A percentile compares a stretch with the other conserved stretches of the same genome.
phyloP scores from a whole-genome alignment of 2,329 filamentous ascomycete genomes.

The Penicillium griseofulvum region DNA sequence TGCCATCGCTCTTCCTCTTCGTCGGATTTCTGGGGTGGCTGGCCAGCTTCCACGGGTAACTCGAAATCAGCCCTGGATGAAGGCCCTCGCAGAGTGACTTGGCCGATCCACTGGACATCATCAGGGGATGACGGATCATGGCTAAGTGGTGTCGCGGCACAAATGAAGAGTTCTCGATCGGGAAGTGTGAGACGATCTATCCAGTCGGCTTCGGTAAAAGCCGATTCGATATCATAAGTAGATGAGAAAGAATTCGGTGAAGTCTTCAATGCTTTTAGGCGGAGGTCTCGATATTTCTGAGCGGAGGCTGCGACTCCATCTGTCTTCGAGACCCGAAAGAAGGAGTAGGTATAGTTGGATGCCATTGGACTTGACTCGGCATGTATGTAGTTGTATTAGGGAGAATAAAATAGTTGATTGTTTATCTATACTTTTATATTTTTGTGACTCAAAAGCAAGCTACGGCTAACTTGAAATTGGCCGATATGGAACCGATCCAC shows the following conservation, averaged over 20 bases:
- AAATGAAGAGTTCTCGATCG: slow-evolving; percentile 31
- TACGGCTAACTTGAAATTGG: not conserved
- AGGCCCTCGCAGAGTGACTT: slow-evolving; percentile 33
- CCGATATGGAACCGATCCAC: not conserved
- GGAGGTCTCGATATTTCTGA: slow-evolving; percentile 18
- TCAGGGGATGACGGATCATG: not conserved
- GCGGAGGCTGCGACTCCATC: slow-evolving; percentile 8
- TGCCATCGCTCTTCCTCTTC: slow-evolving; percentile 30
- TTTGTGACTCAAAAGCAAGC: not conserved
- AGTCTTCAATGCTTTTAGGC: slow-evolving; percentile 31
- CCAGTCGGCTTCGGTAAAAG: slow-evolving; percentile 27
- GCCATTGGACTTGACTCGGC: not conserved
- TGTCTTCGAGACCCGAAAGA: slow-evolving; percentile 6
- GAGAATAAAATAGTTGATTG: not conserved
- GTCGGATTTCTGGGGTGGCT: slow-evolving; percentile 18
- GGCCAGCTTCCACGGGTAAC: slow-evolving; percentile 25
- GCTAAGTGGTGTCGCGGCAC: slow-evolving; percentile 15
- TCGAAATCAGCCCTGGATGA: slow-evolving; percentile 21
- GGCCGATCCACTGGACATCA: slow-evolving; percentile 30
- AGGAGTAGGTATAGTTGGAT: not conserved
- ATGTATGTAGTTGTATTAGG: not conserved
- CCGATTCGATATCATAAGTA: slow-evolving; percentile 33
- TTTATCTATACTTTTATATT: not conserved
- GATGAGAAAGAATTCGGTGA: slow-evolving; percentile 31
- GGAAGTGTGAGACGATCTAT: slow-evolving; percentile 21